Conservation (phyloP, 106 monocot species). For the Amphibolis antarctica region DNA sequence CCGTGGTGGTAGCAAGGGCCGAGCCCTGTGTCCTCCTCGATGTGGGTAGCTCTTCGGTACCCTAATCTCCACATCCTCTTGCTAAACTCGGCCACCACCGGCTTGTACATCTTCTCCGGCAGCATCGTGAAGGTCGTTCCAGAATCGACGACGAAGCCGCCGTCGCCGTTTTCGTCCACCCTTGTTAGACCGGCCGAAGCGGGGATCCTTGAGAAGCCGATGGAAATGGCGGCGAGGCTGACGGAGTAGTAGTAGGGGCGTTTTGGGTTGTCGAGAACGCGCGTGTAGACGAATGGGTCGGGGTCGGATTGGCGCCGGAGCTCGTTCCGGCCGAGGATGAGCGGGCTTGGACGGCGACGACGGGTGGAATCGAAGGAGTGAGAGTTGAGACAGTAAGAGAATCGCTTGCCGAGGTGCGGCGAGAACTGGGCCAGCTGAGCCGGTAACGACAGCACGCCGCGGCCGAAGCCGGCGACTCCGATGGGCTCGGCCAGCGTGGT, state of each 20-base stretch:
- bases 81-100: conserved; percentile 31
- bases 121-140: conserved; percentile 93
- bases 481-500: conserved; percentile 69
- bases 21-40: conserved; percentile 50
- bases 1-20: conserved; percentile 42
- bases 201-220: conserved; percentile 33
- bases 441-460: conserved; percentile 70
- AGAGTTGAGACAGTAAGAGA: conserved; percentile 75
- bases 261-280: conserved; percentile 54
- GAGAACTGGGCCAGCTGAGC: conserved; percentile 49
- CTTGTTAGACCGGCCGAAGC: conserved; percentile 11
- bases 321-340: conserved; percentile 44
- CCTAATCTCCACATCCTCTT: conserved; percentile 34
- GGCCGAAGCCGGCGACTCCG: conserved; percentile 88
- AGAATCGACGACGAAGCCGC: conserved; percentile 81
- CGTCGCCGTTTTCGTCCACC: conserved; percentile 43
- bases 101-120: conserved; percentile 23
- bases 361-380: conserved; percentile 43
- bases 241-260: conserved; percentile 82
- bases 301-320: background rate
- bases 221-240: conserved; percentile 42
- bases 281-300: conserved; percentile 48
- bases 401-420: conserved; percentile 47
- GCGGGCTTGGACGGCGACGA: conserved; percentile 46
- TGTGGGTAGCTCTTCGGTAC: conserved; percentile 22